Evolutionary conservation across 306 rosid species (phyloP).

Genomic region (Mimosa pudica): DNA sequence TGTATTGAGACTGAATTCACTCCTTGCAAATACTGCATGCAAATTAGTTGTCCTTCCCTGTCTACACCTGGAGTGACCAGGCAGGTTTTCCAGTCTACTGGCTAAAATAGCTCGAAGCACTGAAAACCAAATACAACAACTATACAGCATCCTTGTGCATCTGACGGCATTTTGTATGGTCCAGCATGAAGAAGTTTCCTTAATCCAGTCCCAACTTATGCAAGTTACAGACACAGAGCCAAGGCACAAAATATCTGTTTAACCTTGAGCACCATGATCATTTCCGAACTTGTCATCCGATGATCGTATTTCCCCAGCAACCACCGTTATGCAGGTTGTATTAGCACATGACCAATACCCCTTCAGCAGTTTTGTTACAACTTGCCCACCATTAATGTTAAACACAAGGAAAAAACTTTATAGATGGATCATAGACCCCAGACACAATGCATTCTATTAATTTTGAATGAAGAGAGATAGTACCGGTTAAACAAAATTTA

Average conservation of each 20-base stretch:
- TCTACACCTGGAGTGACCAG: background rate
- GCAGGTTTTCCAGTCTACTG: constrained; percentile 18
- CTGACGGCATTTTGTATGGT: constrained; percentile 46
- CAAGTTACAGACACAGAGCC: constrained; percentile 40
- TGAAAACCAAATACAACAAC: constrained; percentile 31
- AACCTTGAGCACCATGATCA: constrained; percentile 42
- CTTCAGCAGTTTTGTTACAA: constrained; percentile 35
- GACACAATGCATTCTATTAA: constrained; percentile 37
- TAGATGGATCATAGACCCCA: constrained; percentile 31
- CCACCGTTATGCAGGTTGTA: constrained; percentile 33
- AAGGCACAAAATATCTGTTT: constrained; percentile 42
- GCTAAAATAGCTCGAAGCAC: constrained; percentile 14
- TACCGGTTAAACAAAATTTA: constrained; percentile 33
- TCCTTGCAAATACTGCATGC: background rate
- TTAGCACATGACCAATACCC: constrained; percentile 37
- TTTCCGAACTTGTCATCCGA: constrained; percentile 35
- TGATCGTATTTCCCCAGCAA: constrained; percentile 31
- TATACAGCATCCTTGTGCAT: constrained; percentile 49
- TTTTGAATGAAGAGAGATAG: constrained; percentile 43
- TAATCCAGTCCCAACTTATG: constrained; percentile 25
- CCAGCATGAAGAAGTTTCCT: constrained; percentile 31
- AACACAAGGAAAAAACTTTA: constrained; percentile 31
- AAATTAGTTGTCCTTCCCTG: constrained; percentile 2
- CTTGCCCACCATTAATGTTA: constrained; percentile 34
- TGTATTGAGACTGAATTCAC: constrained; percentile 6